Conservation (phyloP, 2,329 filamentous ascomycete genomes). For the Talaromyces sp. region DNA sequence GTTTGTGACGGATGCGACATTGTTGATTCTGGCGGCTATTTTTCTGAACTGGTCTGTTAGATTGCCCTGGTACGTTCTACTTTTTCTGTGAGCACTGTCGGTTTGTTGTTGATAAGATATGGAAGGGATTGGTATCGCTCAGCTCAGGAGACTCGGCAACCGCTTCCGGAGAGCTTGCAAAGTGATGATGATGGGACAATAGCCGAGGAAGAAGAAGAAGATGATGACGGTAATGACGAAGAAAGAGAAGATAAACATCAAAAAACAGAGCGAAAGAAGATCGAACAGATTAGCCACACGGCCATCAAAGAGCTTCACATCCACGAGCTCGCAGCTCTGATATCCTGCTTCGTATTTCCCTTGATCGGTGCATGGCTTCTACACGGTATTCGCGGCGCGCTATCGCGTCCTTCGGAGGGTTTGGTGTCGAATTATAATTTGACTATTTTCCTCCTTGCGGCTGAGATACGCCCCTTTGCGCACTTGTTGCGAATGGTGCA, state of each 20-base stretch:
- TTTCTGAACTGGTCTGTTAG: slow-evolving; percentile 92
- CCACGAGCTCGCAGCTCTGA: slow-evolving; percentile 71
- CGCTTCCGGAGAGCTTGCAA: slow-evolving; percentile 23
- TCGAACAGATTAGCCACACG: slow-evolving; percentile 28
- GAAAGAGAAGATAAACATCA: background rate
- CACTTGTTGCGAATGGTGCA: slow-evolving; percentile 80
- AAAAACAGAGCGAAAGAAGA: slow-evolving; percentile 8
- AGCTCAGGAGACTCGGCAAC: slow-evolving; percentile 61
- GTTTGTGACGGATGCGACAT: slow-evolving; percentile 78
- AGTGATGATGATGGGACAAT: slow-evolving; percentile 28
- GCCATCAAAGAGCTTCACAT: slow-evolving; percentile 64
- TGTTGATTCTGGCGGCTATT: slow-evolving; percentile 74
- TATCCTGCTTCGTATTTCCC: slow-evolving; percentile 76
- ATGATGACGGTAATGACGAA: slow-evolving; percentile 6
- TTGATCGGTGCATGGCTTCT: slow-evolving; percentile 77
- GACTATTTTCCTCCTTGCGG: slow-evolving; percentile 81
- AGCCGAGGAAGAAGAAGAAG: slow-evolving; percentile 22
- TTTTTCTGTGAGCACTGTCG: background rate
- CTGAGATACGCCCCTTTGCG: slow-evolving; percentile 77
- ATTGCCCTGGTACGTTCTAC: slow-evolving; percentile 69
- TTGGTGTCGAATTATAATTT: slow-evolving; percentile 91
- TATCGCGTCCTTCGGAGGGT: slow-evolving; percentile 79
- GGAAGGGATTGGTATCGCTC: slow-evolving; percentile 70
- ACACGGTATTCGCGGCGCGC: slow-evolving; percentile 73
- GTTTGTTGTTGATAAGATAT: slow-evolving; percentile 10